Evolutionary conservation across 208 protist species (phyloP).

Genomic region (Crithidia mellificae): DNA sequence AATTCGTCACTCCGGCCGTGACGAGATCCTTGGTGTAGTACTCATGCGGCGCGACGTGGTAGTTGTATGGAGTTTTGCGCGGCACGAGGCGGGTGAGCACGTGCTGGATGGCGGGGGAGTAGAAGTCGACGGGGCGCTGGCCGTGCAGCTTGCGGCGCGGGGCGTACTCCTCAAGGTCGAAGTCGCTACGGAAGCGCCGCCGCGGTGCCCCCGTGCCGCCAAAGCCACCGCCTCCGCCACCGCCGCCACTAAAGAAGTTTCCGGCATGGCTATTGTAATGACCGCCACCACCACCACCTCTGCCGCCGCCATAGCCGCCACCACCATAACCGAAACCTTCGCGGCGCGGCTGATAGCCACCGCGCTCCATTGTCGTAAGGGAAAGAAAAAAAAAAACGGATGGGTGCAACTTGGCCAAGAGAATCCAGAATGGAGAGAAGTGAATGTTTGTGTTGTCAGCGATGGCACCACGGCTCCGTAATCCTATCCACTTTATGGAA

Average conservation of each 20-base stretch:
- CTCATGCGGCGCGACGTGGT: conserved; percentile 81
- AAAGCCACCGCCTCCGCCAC: neutral
- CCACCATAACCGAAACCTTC: conserved; percentile 16
- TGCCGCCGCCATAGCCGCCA: neutral
- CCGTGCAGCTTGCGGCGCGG: conserved; percentile 72
- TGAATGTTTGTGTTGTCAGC: too few relatives aligned
- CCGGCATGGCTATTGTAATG: too few relatives aligned
- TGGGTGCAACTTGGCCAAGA: too few relatives aligned
- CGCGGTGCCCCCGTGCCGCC: conserved; percentile 28
- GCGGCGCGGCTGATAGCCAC: conserved; percentile 11
- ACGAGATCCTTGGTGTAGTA: conserved; percentile 87
- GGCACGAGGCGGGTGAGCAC: conserved; percentile 75
- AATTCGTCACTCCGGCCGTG: conserved; percentile 60
- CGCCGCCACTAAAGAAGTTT: conserved; percentile 1
- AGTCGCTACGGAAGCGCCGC: conserved; percentile 53
- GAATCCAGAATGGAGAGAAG: too few relatives aligned
- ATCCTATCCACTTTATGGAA: too few relatives aligned
- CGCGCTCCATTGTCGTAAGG: conserved; percentile 30
- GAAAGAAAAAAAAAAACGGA: too few relatives aligned
- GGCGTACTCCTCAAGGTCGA: conserved; percentile 81
- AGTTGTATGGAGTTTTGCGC: conserved; percentile 64
- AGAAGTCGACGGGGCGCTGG: conserved; percentile 85
- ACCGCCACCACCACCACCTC: neutral
- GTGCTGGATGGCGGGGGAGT: conserved; percentile 78
- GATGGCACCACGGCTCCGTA: too few relatives aligned